These are phyloP conservation scores for Luzula sylvatica DNA, from an alignment of 176 grass and related monocot genomes.

Conservation along the genomic window DNA sequence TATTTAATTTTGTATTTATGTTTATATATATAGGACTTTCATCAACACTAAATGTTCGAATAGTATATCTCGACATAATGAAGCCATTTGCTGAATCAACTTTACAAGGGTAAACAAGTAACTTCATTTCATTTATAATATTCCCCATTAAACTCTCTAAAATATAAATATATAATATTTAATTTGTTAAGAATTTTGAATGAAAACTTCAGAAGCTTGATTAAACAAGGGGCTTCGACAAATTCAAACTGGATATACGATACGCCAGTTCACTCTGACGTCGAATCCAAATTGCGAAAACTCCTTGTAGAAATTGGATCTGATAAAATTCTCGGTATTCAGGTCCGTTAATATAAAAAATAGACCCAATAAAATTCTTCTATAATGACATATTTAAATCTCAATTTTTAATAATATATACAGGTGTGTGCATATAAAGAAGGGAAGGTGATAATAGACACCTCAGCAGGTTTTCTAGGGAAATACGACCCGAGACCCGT, in stretches of 20 bases:
- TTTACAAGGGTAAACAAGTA: slow-evolving; percentile 56
- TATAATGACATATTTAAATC: neutral
- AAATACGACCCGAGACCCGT: slow-evolving; percentile 91
- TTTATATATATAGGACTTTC: slow-evolving; percentile 57
- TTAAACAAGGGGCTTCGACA: slow-evolving; percentile 19
- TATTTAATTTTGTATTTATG: slow-evolving; percentile 1
- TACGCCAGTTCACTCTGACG: slow-evolving; percentile 73
- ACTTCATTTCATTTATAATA: slow-evolving; percentile 1
- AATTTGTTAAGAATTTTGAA: slow-evolving; percentile 19
- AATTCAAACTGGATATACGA: slow-evolving; percentile 68
- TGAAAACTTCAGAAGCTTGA: slow-evolving; percentile 34
- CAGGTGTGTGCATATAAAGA: slow-evolving; percentile 98
- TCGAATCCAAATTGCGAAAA: slow-evolving; percentile 69
- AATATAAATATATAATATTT: too few species aligned
- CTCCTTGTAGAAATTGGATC: slow-evolving; percentile 67
- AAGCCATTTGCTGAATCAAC: slow-evolving; percentile 96
- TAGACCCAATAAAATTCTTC: neutral
- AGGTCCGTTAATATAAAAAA: slow-evolving; percentile 38
- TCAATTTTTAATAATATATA: neutral
- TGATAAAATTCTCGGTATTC: slow-evolving; percentile 92
- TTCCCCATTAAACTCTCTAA: slow-evolving; percentile 3
- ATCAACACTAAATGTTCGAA: slow-evolving; percentile 69
- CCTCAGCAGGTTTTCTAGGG: slow-evolving; percentile 66
- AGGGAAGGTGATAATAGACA: slow-evolving; percentile 98
- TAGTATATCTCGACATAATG: slow-evolving; percentile 92